A percentile compares a stretch with the other conserved stretches of the same genome.
phyloP scores from a whole-genome alignment of 108 stramenopile species.

The Heterococcus sp. region DNA sequence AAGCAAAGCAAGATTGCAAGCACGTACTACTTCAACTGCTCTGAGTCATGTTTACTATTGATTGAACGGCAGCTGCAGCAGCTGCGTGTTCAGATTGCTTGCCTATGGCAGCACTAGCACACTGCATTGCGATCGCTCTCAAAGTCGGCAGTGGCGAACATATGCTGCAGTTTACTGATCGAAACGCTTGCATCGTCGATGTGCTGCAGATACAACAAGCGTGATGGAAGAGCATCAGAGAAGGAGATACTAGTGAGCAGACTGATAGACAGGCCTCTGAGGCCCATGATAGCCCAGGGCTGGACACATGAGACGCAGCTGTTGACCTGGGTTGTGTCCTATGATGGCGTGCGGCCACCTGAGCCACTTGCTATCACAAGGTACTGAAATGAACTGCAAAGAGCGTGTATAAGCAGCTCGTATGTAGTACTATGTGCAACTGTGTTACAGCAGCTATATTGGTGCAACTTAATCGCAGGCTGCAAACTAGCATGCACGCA shows the following conservation, averaged over 20 bases:
- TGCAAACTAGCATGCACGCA: background rate
- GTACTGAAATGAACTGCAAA: background rate
- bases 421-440: background rate
- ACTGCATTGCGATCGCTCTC: too few species aligned
- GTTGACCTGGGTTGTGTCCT: constrained; percentile 80
- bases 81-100: too few species aligned
- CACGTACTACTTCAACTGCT: too few species aligned
- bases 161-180: too few species aligned
- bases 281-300: constrained; percentile 80
- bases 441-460: background rate
- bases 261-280: constrained; percentile 86
- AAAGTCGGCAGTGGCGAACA: too few species aligned
- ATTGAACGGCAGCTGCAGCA: too few species aligned
- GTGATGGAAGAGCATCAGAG: constrained; percentile 81
- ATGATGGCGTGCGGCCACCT: constrained; percentile 61
- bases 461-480: background rate
- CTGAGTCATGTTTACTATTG: too few species aligned
- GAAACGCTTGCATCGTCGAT: too few species aligned
- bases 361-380: constrained; percentile 30
- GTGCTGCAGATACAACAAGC: constrained; percentile 70
- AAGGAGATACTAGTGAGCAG: constrained; percentile 83
- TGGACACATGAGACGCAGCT: constrained; percentile 92
- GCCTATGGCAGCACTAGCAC: too few species aligned
- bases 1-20: too few species aligned
- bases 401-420: background rate